phyloP scores from a whole-genome alignment of 2,329 filamentous ascomycete genomes.

The Apiospora pterosperma region DNA sequence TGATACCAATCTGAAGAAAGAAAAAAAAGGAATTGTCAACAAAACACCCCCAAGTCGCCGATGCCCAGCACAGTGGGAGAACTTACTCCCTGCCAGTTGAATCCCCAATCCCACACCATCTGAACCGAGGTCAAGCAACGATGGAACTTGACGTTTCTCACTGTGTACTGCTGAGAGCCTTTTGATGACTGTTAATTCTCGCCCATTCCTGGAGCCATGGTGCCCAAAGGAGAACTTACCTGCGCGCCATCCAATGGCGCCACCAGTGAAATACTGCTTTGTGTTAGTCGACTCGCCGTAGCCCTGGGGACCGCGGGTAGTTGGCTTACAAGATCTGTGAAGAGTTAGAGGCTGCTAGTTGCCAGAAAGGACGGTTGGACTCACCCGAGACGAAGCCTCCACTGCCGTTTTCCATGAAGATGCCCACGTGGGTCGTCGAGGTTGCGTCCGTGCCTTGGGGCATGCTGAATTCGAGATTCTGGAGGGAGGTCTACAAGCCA shows the following conservation, averaged over 20 bases:
- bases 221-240: not conserved
- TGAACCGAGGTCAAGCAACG: constrained; percentile 50
- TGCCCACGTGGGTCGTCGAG: constrained; percentile 46
- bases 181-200: constrained; percentile 34
- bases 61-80: constrained; percentile 30
- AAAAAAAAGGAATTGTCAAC: too few relatives aligned
- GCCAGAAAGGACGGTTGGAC: not conserved
- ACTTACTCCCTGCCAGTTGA: constrained; percentile 20
- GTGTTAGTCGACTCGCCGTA: not conserved
- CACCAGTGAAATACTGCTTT: constrained; percentile 56
- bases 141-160: constrained; percentile 51
- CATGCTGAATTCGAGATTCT: constrained; percentile 59
- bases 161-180: constrained; percentile 63
- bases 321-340: not conserved
- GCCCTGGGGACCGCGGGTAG: fast-evolving
- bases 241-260: constrained; percentile 45
- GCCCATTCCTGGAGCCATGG: constrained; percentile 20
- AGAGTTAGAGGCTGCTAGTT: not conserved
- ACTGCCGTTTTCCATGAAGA: constrained; percentile 58
- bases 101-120: constrained; percentile 59
- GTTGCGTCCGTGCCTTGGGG: constrained; percentile 26
- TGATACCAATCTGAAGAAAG: not conserved
- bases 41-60: too few relatives aligned
- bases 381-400: constrained; percentile 53
- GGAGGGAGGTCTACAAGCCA: constrained; percentile 39